A percentile compares a stretch with the other conserved stretches of the same genome.
Conservation (phyloP, 2,329 filamentous ascomycete genomes). For the Alternaria consortialis region DNA sequence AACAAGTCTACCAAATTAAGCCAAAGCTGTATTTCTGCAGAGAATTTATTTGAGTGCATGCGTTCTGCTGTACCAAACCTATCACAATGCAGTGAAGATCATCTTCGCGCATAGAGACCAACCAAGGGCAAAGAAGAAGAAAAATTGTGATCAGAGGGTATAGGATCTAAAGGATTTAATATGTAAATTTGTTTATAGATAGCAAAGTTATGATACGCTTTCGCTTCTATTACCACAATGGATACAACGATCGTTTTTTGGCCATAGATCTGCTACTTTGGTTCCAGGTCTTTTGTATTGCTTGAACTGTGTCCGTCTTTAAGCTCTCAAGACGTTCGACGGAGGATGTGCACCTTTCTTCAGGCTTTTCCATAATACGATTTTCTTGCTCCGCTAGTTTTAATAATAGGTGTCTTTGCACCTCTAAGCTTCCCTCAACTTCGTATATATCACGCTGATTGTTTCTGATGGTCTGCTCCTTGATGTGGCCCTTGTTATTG, state of each 20-base stretch:
- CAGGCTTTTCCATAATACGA: conserved; percentile 12
- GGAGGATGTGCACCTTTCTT: neutral
- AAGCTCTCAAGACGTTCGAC: conserved; percentile 7
- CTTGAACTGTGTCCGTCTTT: conserved; percentile 13
- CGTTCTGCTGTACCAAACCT: neutral
- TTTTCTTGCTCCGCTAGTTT: conserved; percentile 25
- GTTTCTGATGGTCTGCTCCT: conserved; percentile 2
- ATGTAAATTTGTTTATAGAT: conserved; percentile 7
- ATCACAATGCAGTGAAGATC: neutral
- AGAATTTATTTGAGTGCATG: conserved; percentile 1
- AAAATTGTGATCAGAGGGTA: neutral
- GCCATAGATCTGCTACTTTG: conserved; percentile 9
- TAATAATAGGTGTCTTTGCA: conserved; percentile 18
- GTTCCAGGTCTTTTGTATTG: conserved; percentile 15
- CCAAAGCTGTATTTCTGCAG: conserved; percentile 3
- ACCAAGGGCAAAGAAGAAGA: conserved; percentile 4
- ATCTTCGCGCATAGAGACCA: conserved; percentile 3
- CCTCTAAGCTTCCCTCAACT: conserved; percentile 16
- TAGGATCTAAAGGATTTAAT: conserved; percentile 11
- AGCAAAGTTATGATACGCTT: conserved; percentile 12
- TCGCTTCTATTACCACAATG: conserved; percentile 8
- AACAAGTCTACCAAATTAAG: conserved; percentile 11
- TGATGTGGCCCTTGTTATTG: conserved; percentile 13
- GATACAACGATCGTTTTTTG: conserved; percentile 7
- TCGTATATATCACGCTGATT: conserved; percentile 14